phyloP scores from a whole-genome alignment of 169 alveolate genomes.

The Cryptosporidium tyzzeri region DNA sequence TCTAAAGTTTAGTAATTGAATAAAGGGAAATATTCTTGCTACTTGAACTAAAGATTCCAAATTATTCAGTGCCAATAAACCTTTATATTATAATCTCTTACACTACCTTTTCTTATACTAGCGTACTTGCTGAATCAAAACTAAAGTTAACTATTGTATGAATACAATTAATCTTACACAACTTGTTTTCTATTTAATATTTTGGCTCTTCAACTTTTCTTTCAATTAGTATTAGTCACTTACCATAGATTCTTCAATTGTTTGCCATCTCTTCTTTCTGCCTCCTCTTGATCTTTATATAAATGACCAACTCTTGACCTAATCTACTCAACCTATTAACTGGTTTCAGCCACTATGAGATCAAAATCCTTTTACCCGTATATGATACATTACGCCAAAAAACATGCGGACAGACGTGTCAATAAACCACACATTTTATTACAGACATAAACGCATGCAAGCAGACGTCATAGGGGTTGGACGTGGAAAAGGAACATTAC shows the following conservation, averaged over 20 bases:
- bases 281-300: conserved; percentile 32
- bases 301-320: conserved; percentile 39
- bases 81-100: conserved; percentile 41
- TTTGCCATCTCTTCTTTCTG: conserved; percentile 40
- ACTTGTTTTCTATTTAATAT: conserved; percentile 23
- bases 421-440: conserved; percentile 70
- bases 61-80: conserved; percentile 17
- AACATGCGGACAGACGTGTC: conserved; percentile 77
- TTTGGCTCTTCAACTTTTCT: conserved; percentile 19
- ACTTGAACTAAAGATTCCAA: conserved; percentile 6
- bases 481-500: conserved; percentile 68
- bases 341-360: conserved; percentile 69
- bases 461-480: conserved; percentile 76
- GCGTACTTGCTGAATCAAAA: conserved; percentile 36
- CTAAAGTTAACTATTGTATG: conserved; percentile 26
- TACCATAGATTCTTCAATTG: conserved; percentile 50
- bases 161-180: conserved; percentile 60
- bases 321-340: conserved; percentile 50
- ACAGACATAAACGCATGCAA: conserved; percentile 74
- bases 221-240: conserved; percentile 31
- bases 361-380: conserved; percentile 72
- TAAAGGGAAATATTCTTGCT: neutral
- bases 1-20: neutral
- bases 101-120: conserved; percentile 71
- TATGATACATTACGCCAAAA: conserved; percentile 69